Evolutionary conservation across 305 asterid genomes (phyloP), one percentile per base, ranked within the genome.

Genomic region (Andrographis paniculata): DNA sequence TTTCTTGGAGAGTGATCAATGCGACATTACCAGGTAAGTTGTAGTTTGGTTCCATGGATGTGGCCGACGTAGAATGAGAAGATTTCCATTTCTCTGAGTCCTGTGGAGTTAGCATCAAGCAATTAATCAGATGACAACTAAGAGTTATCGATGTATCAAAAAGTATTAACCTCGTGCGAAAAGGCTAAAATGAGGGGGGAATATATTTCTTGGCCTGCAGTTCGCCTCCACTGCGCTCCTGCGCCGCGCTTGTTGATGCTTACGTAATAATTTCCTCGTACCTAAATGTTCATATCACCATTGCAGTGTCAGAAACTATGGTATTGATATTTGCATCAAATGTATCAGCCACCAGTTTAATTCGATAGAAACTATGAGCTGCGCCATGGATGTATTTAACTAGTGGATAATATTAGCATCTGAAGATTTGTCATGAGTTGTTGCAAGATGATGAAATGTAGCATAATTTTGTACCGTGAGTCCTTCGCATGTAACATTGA

Each of bases 151-250:
- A 23, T 19, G 24, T 43, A 30, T 36, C 20, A 48, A 42, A 43
- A 45, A 5, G 6, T 52, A 21, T 14, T 46, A 56, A 87, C 96
- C 85, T 83, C 91, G 16, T 66, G 85, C 6, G 79, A 59, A 56
- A 84, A 87, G 56, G 94, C 88, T 52, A 87, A 57, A 53, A 84
- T 63, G 53, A 87, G 84, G 1, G 97, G 94, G 33, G 96, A 87
- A 67, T 87, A 84, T 68, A 87, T 69, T 70, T 87, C 95, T 60
- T 87, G 97, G 33, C 88, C 82, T 12, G 79, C 62, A 50, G 80
- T 76, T 67, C 96, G 63, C 23, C 96, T 77, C 96, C 95, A 87
- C 31, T 61, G 76, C 6, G 94, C 69, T 56, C 96, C 95, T 18
- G 64, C 52, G 46, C 92, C 80, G 12, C 64, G 70, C 60, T 72